Conservation (phyloP, 345 rosid species). For the Adansonia digitata region DNA sequence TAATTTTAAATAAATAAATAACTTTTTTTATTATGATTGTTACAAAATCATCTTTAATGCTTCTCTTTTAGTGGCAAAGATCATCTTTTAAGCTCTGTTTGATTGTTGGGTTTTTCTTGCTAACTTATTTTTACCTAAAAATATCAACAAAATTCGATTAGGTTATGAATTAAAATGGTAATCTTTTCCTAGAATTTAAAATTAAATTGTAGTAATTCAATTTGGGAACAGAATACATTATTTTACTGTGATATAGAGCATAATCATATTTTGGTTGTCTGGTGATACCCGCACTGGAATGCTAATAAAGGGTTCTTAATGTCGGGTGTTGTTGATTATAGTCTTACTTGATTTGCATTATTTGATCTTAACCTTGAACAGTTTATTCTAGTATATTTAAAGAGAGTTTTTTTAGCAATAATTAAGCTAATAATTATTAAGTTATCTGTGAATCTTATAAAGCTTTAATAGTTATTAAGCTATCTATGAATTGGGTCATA, state of each 20-base stretch:
- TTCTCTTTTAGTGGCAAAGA: background rate
- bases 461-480: background rate
- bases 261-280: background rate
- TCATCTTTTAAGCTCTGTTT: background rate
- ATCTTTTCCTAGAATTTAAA: background rate
- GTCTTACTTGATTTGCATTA: background rate
- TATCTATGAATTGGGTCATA: background rate
- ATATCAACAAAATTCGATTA: background rate
- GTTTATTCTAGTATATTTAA: background rate
- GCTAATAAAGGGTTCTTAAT: background rate
- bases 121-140: background rate
- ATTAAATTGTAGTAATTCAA: background rate
- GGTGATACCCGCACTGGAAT: background rate
- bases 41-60: background rate
- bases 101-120: background rate
- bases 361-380: background rate
- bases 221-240: background rate
- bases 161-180: background rate
- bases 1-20: background rate
- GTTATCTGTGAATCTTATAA: background rate
- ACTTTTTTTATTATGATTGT: background rate
- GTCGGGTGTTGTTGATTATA: background rate
- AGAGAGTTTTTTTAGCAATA: background rate
- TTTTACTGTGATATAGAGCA: background rate
- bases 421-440: background rate